A percentile compares a stretch with the other conserved stretches of the same genome.
phyloP scores from a whole-genome alignment of 148 eudicot genomes.

The Talinum fruticosum region DNA sequence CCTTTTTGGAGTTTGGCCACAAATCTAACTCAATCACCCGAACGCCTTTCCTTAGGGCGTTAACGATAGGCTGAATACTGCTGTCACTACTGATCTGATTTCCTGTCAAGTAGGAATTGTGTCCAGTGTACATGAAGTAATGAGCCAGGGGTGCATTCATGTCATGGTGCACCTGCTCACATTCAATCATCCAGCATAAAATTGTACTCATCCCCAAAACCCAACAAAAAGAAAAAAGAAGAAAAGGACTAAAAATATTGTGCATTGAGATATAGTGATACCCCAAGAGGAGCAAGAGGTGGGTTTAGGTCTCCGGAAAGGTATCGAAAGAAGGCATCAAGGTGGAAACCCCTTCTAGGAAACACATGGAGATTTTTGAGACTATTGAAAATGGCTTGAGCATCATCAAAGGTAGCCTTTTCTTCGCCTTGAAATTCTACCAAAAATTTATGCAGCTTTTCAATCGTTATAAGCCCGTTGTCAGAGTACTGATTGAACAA shows the following conservation, averaged over 20 bases:
- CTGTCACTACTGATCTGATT: slow-evolving; percentile 29
- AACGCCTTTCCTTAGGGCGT: slow-evolving; percentile 38
- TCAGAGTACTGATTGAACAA: slow-evolving; percentile 44
- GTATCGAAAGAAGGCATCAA: slow-evolving; percentile 49
- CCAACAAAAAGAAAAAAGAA: neutral
- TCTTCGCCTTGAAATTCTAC: slow-evolving; percentile 41
- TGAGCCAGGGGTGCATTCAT: no score
- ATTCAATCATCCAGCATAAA: neutral
- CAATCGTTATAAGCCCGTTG: slow-evolving; percentile 39
- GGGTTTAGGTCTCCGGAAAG: slow-evolving; percentile 52
- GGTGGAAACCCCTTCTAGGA: slow-evolving; percentile 38
- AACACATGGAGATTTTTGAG: slow-evolving; percentile 43
- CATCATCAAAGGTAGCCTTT: slow-evolving; percentile 33
- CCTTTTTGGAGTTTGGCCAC: slow-evolving; percentile 46
- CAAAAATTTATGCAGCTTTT: slow-evolving; percentile 38
- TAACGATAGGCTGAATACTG: slow-evolving; percentile 19
- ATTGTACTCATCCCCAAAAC: no score
- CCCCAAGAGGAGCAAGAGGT: slow-evolving; percentile 34
- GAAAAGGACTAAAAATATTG: neutral
- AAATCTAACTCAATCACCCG: slow-evolving; percentile 72
- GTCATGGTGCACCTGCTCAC: slow-evolving; percentile 25
- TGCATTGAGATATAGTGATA: neutral
- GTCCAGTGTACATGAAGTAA: slow-evolving; percentile 33
- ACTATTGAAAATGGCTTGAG: slow-evolving; percentile 35
- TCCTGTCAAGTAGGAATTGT: slow-evolving; percentile 34